Evolutionary conservation across 2,329 filamentous ascomycete genomes (phyloP), one percentile per base, ranked within the genome.

Genomic region (Verticillium isaacii): DNA sequence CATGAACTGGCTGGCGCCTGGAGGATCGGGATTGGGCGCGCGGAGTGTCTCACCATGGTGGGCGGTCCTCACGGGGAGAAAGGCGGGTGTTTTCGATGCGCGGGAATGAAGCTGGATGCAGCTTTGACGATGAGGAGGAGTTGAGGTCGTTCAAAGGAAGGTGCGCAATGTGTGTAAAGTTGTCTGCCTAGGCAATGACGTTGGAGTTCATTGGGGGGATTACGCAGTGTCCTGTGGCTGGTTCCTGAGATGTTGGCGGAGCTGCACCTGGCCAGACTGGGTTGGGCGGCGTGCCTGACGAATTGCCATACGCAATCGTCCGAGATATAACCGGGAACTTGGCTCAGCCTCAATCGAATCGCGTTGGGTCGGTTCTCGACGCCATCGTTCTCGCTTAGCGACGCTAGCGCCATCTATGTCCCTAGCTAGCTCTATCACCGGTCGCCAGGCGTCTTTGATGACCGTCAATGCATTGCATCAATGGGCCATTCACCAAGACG

Each of bases 191-290:
- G 32, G 32, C 55, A 61, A 62, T 65, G 63, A 65, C 62, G 63
- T 64, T 65, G 57, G 39, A 56, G 32, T 32, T 57, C 32, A 32
- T 59, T 64, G 60, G 60, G 62, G 60, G 62, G 62, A 65, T 64
- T 65, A 65, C 63, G 63, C 62, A 65, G 59, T 57, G 62, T 60
- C n/a, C 62, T 65, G 63, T 65, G 63, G 63, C 63, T 65, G 63
- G 63, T 65, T 65, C 63, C 58, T 60, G 63, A 62, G 62, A 60
- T 59, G 62, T 62, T 59, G 63, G 62, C 63, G 57, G 41, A 60
- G 59, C 45, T 52, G 45, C 45, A 52, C 45, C 19, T 23, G 54
- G 59, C 56, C 56, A 57, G 45, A 19, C 45, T 52, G 11, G 45
- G 19, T 52, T 25, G 45, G 45, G 45, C 29, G 29, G 29, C 59